phyloP scores from a whole-genome alignment of 208 protist species.

The Acanthamoeba royreba region DNA sequence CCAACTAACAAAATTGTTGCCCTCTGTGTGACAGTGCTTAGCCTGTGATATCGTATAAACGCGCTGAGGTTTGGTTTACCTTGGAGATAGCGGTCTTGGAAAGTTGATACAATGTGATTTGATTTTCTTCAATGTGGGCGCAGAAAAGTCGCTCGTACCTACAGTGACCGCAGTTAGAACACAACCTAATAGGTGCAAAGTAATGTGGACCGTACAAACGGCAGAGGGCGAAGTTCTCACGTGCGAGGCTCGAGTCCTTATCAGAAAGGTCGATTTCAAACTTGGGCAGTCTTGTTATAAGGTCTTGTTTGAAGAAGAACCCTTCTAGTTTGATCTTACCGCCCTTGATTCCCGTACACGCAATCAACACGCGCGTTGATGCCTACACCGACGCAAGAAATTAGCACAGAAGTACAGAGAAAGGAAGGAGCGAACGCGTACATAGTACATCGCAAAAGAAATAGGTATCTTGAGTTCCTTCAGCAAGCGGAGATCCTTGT shows the following conservation, averaged over 20 bases:
- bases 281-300: neutral
- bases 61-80: neutral
- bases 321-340: neutral
- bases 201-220: neutral
- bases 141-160: slow-evolving; percentile 14
- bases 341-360: neutral
- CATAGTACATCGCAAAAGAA: neutral
- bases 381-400: neutral
- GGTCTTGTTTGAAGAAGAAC: neutral
- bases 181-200: neutral
- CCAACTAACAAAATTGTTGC: neutral
- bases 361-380: neutral
- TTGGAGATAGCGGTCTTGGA: neutral
- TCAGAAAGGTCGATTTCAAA: neutral
- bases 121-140: neutral
- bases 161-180: neutral
- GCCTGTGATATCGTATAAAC: neutral
- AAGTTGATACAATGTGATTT: neutral
- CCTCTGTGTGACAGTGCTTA: neutral
- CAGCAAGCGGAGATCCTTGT: neutral
- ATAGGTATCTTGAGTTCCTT: neutral
- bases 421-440: neutral
- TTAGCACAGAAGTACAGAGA: neutral
- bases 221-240: neutral
- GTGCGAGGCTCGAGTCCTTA: neutral